phyloP scores from a whole-genome alignment of 2,329 filamentous ascomycete species.

The Exophiala sideris region DNA sequence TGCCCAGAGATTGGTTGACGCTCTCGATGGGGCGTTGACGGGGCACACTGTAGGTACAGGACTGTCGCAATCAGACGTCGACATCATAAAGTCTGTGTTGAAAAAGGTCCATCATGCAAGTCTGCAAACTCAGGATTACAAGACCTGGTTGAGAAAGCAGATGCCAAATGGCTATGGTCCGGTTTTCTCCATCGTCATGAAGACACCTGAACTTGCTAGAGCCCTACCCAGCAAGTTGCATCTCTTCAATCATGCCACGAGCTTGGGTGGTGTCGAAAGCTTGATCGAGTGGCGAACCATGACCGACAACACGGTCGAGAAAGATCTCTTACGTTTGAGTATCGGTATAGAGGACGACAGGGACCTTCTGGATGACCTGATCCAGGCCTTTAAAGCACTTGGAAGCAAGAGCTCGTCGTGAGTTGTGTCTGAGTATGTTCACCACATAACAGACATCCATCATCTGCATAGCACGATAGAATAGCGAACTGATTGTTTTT shows the following conservation, averaged over 20 bases:
- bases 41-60: conserved; percentile 36
- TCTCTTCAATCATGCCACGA: conserved; percentile 93
- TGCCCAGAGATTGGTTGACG: conserved; percentile 66
- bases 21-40: conserved; percentile 58
- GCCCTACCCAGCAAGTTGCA: conserved; percentile 71
- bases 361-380: conserved; percentile 74
- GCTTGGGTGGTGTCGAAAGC: conserved; percentile 88
- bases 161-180: conserved; percentile 91
- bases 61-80: conserved; percentile 39
- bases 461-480: neutral
- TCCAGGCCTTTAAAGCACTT: conserved; percentile 62
- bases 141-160: conserved; percentile 73
- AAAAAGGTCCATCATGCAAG: conserved; percentile 70
- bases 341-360: conserved; percentile 83
- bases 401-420: conserved; percentile 8
- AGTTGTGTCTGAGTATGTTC: neutral
- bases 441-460: neutral
- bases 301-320: conserved; percentile 72
- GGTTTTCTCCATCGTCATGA: conserved; percentile 74
- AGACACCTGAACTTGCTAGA: conserved; percentile 59
- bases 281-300: conserved; percentile 95
- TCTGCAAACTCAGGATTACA: conserved; percentile 65
- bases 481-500: neutral
- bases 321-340: conserved; percentile 72
- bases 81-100: conserved; percentile 54